phyloP scores from a whole-genome alignment of 768 basidiomycete genomes.

The Boletus fagicola region DNA sequence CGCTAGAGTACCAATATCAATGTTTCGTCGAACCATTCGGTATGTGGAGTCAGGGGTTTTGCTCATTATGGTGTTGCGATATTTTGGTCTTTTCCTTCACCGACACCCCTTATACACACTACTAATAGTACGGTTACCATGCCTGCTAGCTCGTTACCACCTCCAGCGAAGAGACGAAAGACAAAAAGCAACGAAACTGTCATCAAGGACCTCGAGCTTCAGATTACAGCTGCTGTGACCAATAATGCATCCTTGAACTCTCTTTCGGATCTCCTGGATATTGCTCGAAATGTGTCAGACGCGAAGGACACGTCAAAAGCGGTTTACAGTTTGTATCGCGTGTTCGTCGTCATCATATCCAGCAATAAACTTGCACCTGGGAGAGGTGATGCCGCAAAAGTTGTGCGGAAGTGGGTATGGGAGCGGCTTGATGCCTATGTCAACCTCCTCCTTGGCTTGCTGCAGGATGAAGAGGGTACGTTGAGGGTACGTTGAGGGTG shows the following conservation, averaged over 20 bases:
- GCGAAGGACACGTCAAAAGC: slow-evolving; percentile 66
- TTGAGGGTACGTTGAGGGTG: slow-evolving; percentile 56
- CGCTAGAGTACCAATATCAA: background rate
- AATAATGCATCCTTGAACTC: slow-evolving; percentile 68
- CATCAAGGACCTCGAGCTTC: slow-evolving; percentile 52
- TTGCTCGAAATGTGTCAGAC: slow-evolving; percentile 48
- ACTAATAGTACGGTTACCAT: slow-evolving; percentile 14
- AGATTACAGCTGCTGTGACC: slow-evolving; percentile 52
- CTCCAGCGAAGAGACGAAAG: slow-evolving; percentile 51
- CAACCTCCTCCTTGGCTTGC: slow-evolving; percentile 61
- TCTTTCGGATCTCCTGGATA: slow-evolving; percentile 68
- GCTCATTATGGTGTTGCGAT: background rate
- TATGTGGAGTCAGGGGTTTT: background rate
- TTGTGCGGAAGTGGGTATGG: slow-evolving; percentile 78
- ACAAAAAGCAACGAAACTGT: slow-evolving; percentile 24
- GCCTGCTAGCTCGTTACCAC: slow-evolving; percentile 47
- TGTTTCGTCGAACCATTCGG: background rate
- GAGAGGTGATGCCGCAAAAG: slow-evolving; percentile 51
- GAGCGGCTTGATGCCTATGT: slow-evolving; percentile 71
- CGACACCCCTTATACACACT: background rate
- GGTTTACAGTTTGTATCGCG: slow-evolving; percentile 78
- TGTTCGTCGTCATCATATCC: slow-evolving; percentile 64
- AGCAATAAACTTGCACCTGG: slow-evolving; percentile 53
- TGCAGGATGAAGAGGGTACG: slow-evolving; percentile 74
- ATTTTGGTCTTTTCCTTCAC: background rate